These are phyloP conservation scores for Phytophthora multivora DNA, from an alignment of 352 stramenopile species.

Conservation along the genomic window DNA sequence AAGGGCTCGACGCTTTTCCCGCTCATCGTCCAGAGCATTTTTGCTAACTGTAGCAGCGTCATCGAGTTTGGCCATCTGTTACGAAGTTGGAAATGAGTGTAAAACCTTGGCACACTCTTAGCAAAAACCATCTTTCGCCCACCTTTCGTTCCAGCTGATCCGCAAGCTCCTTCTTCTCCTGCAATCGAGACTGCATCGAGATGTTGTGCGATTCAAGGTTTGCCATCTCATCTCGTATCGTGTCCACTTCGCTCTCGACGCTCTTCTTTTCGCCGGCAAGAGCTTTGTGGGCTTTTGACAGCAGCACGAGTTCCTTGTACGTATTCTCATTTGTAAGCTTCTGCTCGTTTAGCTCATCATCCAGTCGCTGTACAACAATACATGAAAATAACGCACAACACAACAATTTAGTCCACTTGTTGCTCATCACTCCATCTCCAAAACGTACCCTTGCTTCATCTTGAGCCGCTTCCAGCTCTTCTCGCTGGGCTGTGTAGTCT, in stretches of 20 bases:
- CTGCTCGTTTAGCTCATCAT: constrained; percentile 66
- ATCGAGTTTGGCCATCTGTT: constrained; percentile 59
- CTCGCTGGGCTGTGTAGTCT: constrained; percentile 69
- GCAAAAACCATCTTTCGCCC: background rate
- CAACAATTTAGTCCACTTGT: background rate
- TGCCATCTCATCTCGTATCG: constrained; percentile 50
- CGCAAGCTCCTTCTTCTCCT: constrained; percentile 67
- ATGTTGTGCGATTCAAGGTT: constrained; percentile 65
- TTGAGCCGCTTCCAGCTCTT: constrained; percentile 56
- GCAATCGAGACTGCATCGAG: constrained; percentile 56
- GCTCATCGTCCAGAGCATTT: constrained; percentile 64
- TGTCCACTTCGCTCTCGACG: constrained; percentile 52
- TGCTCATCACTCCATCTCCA: background rate
- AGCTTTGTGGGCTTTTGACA: constrained; percentile 81
- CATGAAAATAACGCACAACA: background rate
- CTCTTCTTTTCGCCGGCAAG: constrained; percentile 63
- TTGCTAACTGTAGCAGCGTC: constrained; percentile 49
- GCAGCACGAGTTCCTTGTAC: constrained; percentile 81
- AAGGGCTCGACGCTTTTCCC: constrained; percentile 50
- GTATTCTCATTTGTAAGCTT: constrained; percentile 62
- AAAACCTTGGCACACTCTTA: background rate
- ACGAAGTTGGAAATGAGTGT: constrained; percentile 10
- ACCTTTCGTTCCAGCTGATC: constrained; percentile 76
- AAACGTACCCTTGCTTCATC: constrained; percentile 55
- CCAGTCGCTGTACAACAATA: constrained; percentile 44